Conservation (phyloP, 805 yeast genomes). For the Zygotorulaspora florentina region DNA sequence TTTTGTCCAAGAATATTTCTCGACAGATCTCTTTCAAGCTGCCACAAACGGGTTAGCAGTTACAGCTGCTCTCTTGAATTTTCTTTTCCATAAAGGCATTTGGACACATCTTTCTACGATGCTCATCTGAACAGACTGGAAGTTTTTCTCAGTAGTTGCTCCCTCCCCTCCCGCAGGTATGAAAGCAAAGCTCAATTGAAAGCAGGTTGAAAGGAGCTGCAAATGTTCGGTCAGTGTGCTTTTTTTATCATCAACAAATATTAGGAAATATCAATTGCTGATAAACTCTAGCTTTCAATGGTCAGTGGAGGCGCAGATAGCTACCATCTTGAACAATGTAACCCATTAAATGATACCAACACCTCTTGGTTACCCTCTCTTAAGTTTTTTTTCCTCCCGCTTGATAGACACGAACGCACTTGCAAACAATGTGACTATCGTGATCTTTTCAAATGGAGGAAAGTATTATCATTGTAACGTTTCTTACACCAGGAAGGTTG, state of each 20-base stretch:
- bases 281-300: conserved; percentile 1
- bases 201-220: no score
- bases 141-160: no score
- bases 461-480: background rate
- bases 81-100: no score
- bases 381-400: conserved; percentile 3
- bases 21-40: no score
- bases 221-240: no score
- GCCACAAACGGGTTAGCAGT: no score
- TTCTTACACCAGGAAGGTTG: background rate
- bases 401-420: conserved; percentile 1
- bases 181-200: no score
- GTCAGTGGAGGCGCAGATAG: background rate
- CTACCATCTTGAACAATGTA: background rate
- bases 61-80: no score
- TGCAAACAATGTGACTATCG: conserved; percentile 1
- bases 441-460: background rate
- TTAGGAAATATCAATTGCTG: conserved; percentile 6
- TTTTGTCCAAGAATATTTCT: no score
- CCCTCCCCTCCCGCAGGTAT: no score
- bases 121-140: no score
- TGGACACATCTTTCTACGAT: no score
- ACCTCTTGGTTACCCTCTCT: conserved; percentile 8
- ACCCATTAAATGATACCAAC: background rate
- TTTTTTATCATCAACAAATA: conserved; percentile 1